Conservation (phyloP, 176 grass and related monocot genomes). For the Musa schizocarpa region DNA sequence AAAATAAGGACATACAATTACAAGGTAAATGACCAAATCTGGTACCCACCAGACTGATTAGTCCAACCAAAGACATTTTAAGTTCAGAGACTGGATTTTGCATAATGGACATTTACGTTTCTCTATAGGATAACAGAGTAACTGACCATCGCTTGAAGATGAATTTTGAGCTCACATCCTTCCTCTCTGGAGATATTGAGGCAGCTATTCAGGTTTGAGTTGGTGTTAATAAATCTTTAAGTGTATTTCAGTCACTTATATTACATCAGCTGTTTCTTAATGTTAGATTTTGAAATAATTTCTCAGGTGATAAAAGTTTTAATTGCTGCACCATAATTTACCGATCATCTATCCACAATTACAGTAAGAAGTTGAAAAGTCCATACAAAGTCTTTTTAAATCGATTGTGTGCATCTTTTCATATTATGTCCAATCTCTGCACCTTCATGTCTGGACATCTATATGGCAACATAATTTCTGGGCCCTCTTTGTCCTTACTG, state of each 20-base stretch:
- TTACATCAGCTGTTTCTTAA: background rate
- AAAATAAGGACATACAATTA: slow-evolving; percentile 98
- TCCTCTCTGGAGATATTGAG: slow-evolving; percentile 82
- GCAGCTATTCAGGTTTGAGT: slow-evolving; percentile 55
- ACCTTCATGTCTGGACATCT: too few relatives aligned
- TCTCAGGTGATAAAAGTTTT: background rate
- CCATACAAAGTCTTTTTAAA: too few relatives aligned
- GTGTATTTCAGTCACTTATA: background rate
- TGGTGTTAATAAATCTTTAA: background rate
- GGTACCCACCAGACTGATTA: background rate
- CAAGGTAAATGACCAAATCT: slow-evolving; percentile 42
- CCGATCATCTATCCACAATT: too few relatives aligned
- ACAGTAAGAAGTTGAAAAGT: too few relatives aligned
- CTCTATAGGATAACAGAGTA: slow-evolving; percentile 75
- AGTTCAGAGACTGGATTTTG: background rate
- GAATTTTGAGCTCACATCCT: slow-evolving; percentile 79
- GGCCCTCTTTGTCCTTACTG: too few relatives aligned
- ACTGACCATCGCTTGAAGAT: slow-evolving; percentile 83
- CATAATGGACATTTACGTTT: slow-evolving; percentile 16
- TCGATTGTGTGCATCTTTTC: too few relatives aligned
- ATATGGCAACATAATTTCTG: too few relatives aligned
- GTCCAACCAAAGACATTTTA: background rate
- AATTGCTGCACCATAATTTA: too few relatives aligned
- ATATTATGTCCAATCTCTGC: too few relatives aligned
- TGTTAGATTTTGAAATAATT: background rate